Evolutionary conservation across 257 asterid species (phyloP), one percentile per base, ranked within the genome.

Genomic region (Primulina tabacum): DNA sequence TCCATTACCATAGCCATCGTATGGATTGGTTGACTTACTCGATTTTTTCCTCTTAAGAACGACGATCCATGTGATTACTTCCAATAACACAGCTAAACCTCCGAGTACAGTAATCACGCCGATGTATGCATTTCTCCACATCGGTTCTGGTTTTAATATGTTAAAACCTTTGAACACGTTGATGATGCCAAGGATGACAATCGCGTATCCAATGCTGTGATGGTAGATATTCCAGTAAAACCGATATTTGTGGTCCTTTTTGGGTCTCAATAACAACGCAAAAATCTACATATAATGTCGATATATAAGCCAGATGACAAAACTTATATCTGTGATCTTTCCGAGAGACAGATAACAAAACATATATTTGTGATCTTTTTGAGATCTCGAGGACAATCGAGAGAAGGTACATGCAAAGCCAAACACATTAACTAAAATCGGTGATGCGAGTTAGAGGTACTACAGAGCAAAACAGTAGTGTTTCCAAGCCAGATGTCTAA

Each of bases 201-300:
- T 79, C 9, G 81, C 24, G 30, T 88, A 94, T 26, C 97, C 99
- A 11, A 86, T 8, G 16, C 82, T 81, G 6, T 89, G 91, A 69
- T 89, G 99, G 87, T 89, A 90, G 73, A 86, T 78, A 53, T 90
- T 93, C 97, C 96, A 93, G 80, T 90, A 90, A 32, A 83, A 62
- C 24, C 96, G 83, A 30, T 71, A 79, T 85, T 89, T 94, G 89
- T 91, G 92, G 64, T 88, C 96, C 89, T 80, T 81, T 16, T 82
- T 80, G 0, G 99, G 99, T 67, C 99, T 85, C 81, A 90, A 67
- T 61, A 91, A 76, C 80, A 91, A 67, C 5, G 96, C 96, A 74
- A 86, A 87, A 16, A 89, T 74, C 96, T 88, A 37, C 62, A 61
- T 14, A 28, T 24, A 32, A 56, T 20, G 68, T 53, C 82, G 63